Evolutionary conservation across 116 monocot species (phyloP).

Genomic region (Papilionanthe hybrid): DNA sequence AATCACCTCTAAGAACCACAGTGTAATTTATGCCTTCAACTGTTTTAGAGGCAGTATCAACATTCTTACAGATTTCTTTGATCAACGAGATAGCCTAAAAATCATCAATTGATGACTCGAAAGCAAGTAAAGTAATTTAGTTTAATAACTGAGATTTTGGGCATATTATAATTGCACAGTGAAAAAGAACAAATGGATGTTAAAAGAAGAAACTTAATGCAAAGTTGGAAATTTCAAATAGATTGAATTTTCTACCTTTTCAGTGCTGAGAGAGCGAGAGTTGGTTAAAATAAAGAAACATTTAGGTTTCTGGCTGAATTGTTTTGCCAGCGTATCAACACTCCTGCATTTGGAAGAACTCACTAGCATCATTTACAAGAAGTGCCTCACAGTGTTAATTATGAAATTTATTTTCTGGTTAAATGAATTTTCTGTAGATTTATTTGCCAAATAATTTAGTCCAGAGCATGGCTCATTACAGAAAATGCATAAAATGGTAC

Average conservation of each 20-base stretch:
- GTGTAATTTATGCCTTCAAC: conserved; percentile 59
- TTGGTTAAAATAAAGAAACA: conserved; percentile 98
- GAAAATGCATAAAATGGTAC: neutral
- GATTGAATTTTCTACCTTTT: conserved; percentile 53
- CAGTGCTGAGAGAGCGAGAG: conserved; percentile 76
- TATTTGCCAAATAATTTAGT: neutral
- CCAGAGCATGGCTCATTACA: neutral
- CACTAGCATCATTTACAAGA: neutral
- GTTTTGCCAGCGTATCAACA: conserved; percentile 55
- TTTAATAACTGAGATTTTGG: neutral
- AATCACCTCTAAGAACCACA: conserved; percentile 96
- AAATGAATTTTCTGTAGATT: neutral
- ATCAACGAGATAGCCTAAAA: conserved; percentile 64
- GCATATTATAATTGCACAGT: neutral
- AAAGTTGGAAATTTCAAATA: neutral
- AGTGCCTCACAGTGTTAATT: neutral
- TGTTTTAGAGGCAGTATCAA: conserved; percentile 73
- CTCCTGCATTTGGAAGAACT: conserved; percentile 46
- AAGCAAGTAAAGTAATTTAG: neutral
- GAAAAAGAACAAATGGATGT: neutral
- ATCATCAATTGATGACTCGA: neutral
- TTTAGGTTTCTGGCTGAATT: conserved; percentile 53
- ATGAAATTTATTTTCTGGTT: neutral
- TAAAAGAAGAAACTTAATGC: neutral
- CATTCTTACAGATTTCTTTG: conserved; percentile 81